Conservation (phyloP, 495 filamentous ascomycete genomes). For the Cladorrhinum samala region DNA sequence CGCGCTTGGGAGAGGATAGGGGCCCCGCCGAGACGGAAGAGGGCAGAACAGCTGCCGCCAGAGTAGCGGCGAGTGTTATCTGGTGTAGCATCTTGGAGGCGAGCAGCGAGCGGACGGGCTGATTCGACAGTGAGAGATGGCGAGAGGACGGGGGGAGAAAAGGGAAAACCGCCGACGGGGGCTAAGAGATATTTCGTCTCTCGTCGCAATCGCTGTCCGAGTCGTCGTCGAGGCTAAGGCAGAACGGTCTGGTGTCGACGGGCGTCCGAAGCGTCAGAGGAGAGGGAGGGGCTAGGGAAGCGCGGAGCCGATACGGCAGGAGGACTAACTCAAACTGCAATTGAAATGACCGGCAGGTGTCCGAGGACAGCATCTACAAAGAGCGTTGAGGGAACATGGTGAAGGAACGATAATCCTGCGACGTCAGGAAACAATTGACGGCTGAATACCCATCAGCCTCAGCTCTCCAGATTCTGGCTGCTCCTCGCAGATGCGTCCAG, state of each 20-base stretch:
- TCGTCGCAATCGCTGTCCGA: no score
- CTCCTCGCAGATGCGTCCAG: not conserved
- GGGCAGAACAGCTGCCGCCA: conserved; percentile 1
- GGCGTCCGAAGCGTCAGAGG: not conserved
- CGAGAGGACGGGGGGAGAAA: not conserved
- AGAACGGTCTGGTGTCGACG: not conserved
- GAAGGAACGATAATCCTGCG: not conserved
- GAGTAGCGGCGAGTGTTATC: conserved; percentile 1
- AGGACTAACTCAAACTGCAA: not conserved
- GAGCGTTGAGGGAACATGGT: not conserved
- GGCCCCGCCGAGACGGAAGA: conserved; percentile 13
- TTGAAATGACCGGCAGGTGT: not conserved
- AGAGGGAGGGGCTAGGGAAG: no score
- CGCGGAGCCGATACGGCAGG: not conserved
- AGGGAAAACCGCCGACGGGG: not conserved
- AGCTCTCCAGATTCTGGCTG: not conserved
- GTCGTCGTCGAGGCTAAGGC: no score
- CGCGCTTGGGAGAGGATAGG: conserved; percentile 57
- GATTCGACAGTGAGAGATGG: conserved; percentile 2
- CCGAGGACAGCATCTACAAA: no score
- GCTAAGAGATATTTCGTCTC: not conserved
- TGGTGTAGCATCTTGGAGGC: conserved; percentile 4
- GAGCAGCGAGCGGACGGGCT: not conserved
- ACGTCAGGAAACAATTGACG: not conserved
- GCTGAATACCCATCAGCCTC: not conserved